phyloP scores from a whole-genome alignment of 345 rosid species.

The Rhizophora apiculata region DNA sequence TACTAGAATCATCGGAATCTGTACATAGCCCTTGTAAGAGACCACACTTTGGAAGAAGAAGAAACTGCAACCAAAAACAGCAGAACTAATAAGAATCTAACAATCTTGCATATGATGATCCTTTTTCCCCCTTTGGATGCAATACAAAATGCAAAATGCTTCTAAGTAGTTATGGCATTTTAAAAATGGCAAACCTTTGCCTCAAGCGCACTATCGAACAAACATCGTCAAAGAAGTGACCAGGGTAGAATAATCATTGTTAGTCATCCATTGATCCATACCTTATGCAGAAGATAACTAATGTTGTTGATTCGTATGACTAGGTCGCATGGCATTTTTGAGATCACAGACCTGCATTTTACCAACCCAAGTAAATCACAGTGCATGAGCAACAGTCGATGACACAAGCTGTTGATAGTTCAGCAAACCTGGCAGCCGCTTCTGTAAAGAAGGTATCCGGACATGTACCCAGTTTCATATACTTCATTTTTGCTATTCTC shows the following conservation, averaged over 20 bases:
- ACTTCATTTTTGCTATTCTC: conserved; percentile 60
- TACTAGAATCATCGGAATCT: conserved; percentile 42
- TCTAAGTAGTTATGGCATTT: not conserved
- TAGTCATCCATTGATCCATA: conserved; percentile 22
- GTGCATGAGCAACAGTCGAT: not conserved
- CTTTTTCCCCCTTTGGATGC: not conserved
- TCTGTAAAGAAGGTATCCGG: conserved; percentile 90
- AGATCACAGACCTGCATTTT: conserved; percentile 61
- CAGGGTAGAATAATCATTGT: not conserved
- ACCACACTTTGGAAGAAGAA: conserved; percentile 85
- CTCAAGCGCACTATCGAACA: not conserved
- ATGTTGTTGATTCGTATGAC: conserved; percentile 56
- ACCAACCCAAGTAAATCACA: conserved; percentile 8
- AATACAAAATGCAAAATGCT: not conserved
- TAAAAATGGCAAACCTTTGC: not conserved
- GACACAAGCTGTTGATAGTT: not conserved
- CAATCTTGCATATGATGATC: not conserved
- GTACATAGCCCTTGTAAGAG: conserved; percentile 61
- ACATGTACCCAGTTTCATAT: conserved; percentile 87
- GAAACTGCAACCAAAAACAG: conserved; percentile 61
- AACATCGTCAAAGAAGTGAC: not conserved
- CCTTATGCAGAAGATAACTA: conserved; percentile 78
- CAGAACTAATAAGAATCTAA: conserved; percentile 24
- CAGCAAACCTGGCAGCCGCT: conserved; percentile 71
- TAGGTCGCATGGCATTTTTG: conserved; percentile 68